Evolutionary conservation across 352 stramenopile genomes (phyloP), one percentile per base, ranked within the genome.

Genomic region (Phytophthora meadii): DNA sequence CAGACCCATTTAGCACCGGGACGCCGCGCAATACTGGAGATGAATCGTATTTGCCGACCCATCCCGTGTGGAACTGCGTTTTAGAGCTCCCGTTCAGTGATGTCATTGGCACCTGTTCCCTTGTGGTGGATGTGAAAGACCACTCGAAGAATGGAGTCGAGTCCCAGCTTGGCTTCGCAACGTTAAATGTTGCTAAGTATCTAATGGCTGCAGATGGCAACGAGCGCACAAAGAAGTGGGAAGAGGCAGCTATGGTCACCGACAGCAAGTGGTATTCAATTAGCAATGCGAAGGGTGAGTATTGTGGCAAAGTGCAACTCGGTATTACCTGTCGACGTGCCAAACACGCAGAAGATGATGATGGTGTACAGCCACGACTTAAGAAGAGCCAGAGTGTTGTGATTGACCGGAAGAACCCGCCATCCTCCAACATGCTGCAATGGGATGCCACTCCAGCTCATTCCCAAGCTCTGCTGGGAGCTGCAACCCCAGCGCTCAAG

Each of bases 251-350:
- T 7, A 90, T 92, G 68, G 78, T 77, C n/a, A 75, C 81, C 10
- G 83, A 93, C 54, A 81, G 76, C 39, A 82, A 88, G 28, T 96
- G 88, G 88, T 93, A 93, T 70, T 94, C 88, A 3, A 78, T 96
- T 24, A 93, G 88, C 55, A 96, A 93, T 42, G 68, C 68, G 1
- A 94, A 93, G 64, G 88, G 88, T 11, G 88, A 96, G 54, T 96
- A 94, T 67, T 96, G 88, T 32, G 88, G 88, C 22, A 93, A 93
- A 55, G 74, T 96, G 14, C 85, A 92, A 64, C 54, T 96, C 1
- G 84, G 84, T 6, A 92, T 96, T 19, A 93, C 83, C 10, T 94
- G 86, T 39, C 73, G 79, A 42, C 77, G 76, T 0, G 60, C 57
- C 4, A 76, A 77, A 27, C 24, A 52, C 8, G 60, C 58, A 27